phyloP scores from a whole-genome alignment of 768 basidiomycete genomes.

The Leccinum incarnatum region DNA sequence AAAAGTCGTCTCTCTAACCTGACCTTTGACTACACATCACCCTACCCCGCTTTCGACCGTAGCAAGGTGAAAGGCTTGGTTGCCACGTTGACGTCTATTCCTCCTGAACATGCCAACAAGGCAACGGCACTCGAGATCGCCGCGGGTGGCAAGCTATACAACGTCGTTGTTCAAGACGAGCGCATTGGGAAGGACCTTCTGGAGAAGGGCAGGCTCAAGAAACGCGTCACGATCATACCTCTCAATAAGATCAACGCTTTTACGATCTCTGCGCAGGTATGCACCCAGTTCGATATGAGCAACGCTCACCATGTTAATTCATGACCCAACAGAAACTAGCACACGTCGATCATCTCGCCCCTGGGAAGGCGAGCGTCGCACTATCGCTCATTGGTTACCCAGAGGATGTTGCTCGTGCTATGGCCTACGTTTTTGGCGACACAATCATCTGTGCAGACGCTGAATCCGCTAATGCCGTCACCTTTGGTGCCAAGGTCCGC shows the following conservation, averaged over 20 bases:
- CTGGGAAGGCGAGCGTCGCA: conserved; percentile 79
- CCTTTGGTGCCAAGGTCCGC: conserved; percentile 68
- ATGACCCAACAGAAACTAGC: conserved; percentile 60
- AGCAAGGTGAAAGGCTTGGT: conserved; percentile 88
- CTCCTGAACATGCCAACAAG: conserved; percentile 65
- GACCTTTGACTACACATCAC: conserved; percentile 81
- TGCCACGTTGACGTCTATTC: conserved; percentile 80
- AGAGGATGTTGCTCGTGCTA: conserved; percentile 79
- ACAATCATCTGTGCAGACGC: conserved; percentile 90
- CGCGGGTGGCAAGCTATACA: conserved; percentile 85
- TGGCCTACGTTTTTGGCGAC: conserved; percentile 91
- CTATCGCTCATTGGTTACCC: conserved; percentile 86
- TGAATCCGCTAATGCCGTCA: conserved; percentile 81
- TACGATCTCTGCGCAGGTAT: conserved; percentile 49
- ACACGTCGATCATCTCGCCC: conserved; percentile 67
- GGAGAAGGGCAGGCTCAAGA: conserved; percentile 72
- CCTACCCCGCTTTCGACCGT: conserved; percentile 78
- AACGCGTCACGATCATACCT: conserved; percentile 91
- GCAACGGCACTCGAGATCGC: conserved; percentile 92
- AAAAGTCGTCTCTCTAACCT: conserved; percentile 65
- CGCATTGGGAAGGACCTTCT: conserved; percentile 82
- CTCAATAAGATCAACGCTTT: conserved; percentile 84
- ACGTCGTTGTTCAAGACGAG: conserved; percentile 93
- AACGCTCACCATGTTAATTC: neutral
- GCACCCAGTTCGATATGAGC: neutral